Conservation (phyloP, 176 grass and related monocot genomes). For the Avena eriantha region DNA sequence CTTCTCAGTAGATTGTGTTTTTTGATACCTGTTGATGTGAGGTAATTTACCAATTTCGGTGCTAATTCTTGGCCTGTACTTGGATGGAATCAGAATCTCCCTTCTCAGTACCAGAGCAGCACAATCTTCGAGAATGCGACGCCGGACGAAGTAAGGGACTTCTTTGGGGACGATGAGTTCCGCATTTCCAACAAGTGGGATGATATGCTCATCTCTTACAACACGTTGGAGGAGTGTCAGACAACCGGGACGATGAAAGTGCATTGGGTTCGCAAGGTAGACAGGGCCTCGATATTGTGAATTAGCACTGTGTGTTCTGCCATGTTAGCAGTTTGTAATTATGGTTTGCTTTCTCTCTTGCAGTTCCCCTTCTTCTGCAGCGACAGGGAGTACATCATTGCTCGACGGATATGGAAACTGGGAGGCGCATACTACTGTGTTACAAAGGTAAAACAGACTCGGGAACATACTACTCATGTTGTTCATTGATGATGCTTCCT, state of each 20-base stretch:
- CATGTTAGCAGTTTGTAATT: conserved; percentile 17
- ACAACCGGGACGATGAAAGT: conserved; percentile 77
- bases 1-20: neutral
- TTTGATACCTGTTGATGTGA: conserved; percentile 28
- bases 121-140: conserved; percentile 75
- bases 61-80: neutral
- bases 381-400: conserved; percentile 93
- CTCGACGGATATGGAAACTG: conserved; percentile 83
- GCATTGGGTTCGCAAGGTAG: conserved; percentile 90
- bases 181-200: conserved; percentile 91
- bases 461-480: neutral
- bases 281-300: neutral
- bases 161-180: conserved; percentile 87
- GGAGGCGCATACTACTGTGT: conserved; percentile 73
- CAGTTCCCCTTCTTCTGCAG: conserved; percentile 98
- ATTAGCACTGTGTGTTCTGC: neutral
- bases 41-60: conserved; percentile 13
- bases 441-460: conserved; percentile 68
- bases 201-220: conserved; percentile 84
- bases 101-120: conserved; percentile 76
- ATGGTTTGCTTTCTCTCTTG: conserved; percentile 10
- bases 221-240: conserved; percentile 67
- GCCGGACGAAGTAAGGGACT: conserved; percentile 81
- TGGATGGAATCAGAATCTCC: conserved; percentile 53
- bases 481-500: neutral